Base-by-base conservation (phyloP, 768 basidiomycete species). In the Russula sp. region DNA sequence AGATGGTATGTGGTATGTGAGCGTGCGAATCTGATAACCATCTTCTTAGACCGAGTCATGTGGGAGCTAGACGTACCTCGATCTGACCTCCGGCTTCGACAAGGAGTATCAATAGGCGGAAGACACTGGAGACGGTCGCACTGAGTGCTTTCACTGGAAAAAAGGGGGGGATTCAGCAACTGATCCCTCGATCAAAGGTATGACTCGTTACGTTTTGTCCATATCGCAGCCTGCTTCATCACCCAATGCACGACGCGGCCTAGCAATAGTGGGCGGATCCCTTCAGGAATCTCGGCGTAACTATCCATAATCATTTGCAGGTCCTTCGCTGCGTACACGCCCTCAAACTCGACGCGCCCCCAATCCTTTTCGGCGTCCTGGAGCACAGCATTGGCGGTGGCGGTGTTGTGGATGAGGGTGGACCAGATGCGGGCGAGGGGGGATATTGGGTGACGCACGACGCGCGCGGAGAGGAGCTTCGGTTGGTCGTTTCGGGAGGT, bases 351-450 rank as follows among this genome's bases (percentile, higher is more conserved):
- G 16, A 48, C 46, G 51, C 41, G 51, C n/a, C 25, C 25, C 46
- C 46, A 48, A 36, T 47, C 52, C 13, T 34, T 39, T n/a, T 63
- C 61, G n/a, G 52, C 35, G 10, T 64, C 62, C 20, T 47, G 46
- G 36, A 65, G 52, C 34, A 48, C 41, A 7, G 62, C 51, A 38
- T 59, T 59, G 38, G 64, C 57, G 11, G 56, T 29, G 32, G 64
- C 64, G 5, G 61, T 51, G 48, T 64, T 65, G 22, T 57, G 56
- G 22, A 64, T 59, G 13, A 55, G 22, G 2, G 54, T 35, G 22
- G 64, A 52, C 64, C 64, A 65, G 22, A 65, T 63, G 18, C 64
- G 62, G 6, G 64, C 61, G 53, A 65, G 64, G 16, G 64, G 64
- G 8, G 61, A 63, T 32, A 65, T 58, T 39, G 64, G 64, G 48